Conservation (phyloP, 805 yeast species). For the Ogataea polymorpha region DNA sequence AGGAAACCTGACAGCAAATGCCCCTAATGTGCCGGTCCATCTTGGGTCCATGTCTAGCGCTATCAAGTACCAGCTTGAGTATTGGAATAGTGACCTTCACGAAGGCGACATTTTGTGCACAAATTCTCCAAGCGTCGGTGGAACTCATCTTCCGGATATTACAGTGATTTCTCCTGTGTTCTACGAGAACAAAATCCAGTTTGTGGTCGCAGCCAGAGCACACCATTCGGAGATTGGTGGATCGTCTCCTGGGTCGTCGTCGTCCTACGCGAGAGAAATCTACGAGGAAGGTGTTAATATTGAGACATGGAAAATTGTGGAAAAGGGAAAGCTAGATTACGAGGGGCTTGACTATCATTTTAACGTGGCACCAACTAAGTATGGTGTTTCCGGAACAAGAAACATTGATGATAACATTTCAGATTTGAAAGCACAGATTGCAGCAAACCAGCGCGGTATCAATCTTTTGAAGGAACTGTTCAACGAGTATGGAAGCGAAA, state of each 20-base stretch:
- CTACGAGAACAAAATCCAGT: conserved; percentile 41
- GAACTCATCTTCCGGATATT: conserved; percentile 49
- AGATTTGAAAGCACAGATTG: conserved; percentile 47
- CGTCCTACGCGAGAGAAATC: conserved; percentile 51
- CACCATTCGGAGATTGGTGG: conserved; percentile 66
- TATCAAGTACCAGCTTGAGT: conserved; percentile 35
- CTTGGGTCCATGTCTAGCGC: conserved; percentile 46
- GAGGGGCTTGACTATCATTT: conserved; percentile 45
- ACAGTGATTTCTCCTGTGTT: conserved; percentile 58
- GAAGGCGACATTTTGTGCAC: conserved; percentile 45
- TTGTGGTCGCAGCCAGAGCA: conserved; percentile 57
- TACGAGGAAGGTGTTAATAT: conserved; percentile 57
- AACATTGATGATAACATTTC: conserved; percentile 52
- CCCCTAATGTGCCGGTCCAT: conserved; percentile 45
- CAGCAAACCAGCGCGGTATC: conserved; percentile 53
- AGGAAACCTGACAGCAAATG: conserved; percentile 32
- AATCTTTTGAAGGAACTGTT: conserved; percentile 41
- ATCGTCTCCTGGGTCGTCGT: conserved; percentile 56
- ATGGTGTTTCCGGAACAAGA: conserved; percentile 56
- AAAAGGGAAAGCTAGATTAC: conserved; percentile 50
- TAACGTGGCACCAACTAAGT: conserved; percentile 44
- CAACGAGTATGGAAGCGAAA: conserved; percentile 41
- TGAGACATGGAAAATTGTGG: conserved; percentile 48
- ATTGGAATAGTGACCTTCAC: conserved; percentile 37
- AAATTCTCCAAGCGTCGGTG: conserved; percentile 43